Conservation (phyloP, 2,329 filamentous ascomycete genomes). For the Neurospora crassa region DNA sequence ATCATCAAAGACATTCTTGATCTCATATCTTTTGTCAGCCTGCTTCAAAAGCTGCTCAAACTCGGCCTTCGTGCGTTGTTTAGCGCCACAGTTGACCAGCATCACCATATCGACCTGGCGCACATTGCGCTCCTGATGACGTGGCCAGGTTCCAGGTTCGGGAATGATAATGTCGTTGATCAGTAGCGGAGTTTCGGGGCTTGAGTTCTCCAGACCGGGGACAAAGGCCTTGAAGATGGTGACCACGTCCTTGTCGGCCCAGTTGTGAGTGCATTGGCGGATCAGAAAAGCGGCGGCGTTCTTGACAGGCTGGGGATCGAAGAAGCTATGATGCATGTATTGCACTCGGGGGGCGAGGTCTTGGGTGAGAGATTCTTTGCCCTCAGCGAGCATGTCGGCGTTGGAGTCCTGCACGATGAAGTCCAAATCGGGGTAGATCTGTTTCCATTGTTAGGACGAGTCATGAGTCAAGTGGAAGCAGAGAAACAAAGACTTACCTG, state of each 20-base stretch:
- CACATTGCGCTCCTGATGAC: slow-evolving; percentile 10
- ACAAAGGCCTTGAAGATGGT: slow-evolving; percentile 18
- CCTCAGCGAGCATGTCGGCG: slow-evolving; percentile 2
- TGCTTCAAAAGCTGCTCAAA: slow-evolving; percentile 13
- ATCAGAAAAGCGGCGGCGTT: slow-evolving; percentile 16
- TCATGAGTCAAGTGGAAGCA: background rate
- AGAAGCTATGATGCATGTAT: slow-evolving; percentile 14
- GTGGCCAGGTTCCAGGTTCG: background rate
- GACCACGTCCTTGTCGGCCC: slow-evolving; percentile 16
- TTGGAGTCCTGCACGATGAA: slow-evolving; percentile 9
- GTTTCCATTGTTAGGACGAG: background rate
- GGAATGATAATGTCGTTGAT: slow-evolving; percentile 6
- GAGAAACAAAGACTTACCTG: background rate
- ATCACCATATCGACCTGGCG: slow-evolving; percentile 20
- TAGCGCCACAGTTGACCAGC: slow-evolving; percentile 18
- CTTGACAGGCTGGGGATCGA: slow-evolving; percentile 16
- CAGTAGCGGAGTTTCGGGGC: background rate
- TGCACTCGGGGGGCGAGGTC: background rate
- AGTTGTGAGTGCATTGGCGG: slow-evolving; percentile 20
- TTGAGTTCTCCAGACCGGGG: slow-evolving; percentile 16
- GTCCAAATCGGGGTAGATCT: slow-evolving; percentile 5
- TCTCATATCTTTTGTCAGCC: slow-evolving; percentile 11
- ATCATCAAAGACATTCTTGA: slow-evolving; percentile 2
- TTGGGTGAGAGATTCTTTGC: background rate
- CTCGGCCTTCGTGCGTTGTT: slow-evolving; percentile 17